These are phyloP conservation scores for Nectriaceae sp. DNA, from an alignment of 2,329 filamentous ascomycete species.

Conservation along the genomic window DNA sequence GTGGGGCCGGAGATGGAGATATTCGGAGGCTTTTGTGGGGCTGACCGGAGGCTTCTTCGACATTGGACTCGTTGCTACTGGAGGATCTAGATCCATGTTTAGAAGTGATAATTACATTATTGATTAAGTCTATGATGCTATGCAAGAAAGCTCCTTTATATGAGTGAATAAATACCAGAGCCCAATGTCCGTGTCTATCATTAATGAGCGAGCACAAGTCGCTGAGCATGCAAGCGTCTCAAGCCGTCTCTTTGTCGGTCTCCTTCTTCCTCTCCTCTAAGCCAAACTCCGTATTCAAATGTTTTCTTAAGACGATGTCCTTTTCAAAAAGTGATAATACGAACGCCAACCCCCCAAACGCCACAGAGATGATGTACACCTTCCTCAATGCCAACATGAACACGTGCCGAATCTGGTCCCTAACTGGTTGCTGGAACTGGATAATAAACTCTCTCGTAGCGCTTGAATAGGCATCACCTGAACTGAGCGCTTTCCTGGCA, in stretches of 20 bases:
- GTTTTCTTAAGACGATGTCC: constrained; percentile 26
- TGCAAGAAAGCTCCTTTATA: too few relatives aligned
- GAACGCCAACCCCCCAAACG: constrained; percentile 21
- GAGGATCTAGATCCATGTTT: neutral
- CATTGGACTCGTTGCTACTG: neutral
- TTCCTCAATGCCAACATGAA: constrained; percentile 24
- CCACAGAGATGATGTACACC: constrained; percentile 25
- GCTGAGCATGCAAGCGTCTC: too few relatives aligned
- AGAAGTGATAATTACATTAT: neutral
- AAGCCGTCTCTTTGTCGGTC: neutral
- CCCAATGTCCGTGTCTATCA: too few relatives aligned
- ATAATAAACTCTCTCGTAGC: constrained; percentile 27
- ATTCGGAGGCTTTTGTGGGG: constrained; percentile 4
- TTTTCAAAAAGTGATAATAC: constrained; percentile 28
- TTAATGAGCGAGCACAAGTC: too few relatives aligned
- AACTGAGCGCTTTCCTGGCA: constrained; percentile 16
- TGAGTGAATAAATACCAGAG: too few relatives aligned
- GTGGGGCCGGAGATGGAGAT: neutral
- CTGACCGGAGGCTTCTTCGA: neutral
- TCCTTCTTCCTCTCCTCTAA: constrained; percentile 16
- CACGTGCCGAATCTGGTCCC: constrained; percentile 26
- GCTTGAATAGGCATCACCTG: constrained; percentile 30
- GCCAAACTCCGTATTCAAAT: constrained; percentile 31
- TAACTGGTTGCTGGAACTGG: constrained; percentile 17
- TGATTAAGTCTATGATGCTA: too few relatives aligned